These are phyloP conservation scores for Takashimella koratensis DNA, from an alignment of 1,284 basidiomycete species.

Conservation along the genomic window DNA sequence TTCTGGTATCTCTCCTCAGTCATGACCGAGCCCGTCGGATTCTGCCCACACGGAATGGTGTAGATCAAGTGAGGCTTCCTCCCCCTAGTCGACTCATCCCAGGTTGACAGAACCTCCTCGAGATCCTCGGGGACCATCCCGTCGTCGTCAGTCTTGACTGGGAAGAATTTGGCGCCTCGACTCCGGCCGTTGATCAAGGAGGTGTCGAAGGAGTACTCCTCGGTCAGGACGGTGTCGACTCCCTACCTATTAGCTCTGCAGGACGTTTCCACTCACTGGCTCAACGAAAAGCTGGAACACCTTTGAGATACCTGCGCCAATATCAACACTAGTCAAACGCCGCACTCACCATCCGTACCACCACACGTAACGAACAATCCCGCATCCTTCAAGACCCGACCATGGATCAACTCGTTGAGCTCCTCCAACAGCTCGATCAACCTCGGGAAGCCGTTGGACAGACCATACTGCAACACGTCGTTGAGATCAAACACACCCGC, in stretches of 20 bases:
- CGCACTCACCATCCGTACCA: neutral
- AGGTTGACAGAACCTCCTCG: conserved; percentile 48
- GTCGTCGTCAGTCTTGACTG: conserved; percentile 51
- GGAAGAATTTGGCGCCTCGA: conserved; percentile 52
- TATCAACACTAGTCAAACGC: neutral
- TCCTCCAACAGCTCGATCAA: conserved; percentile 45
- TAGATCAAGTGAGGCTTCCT: conserved; percentile 52
- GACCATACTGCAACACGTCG: conserved; percentile 50
- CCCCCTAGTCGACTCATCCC: conserved; percentile 48
- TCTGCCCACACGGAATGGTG: conserved; percentile 53
- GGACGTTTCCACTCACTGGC: conserved; percentile 8
- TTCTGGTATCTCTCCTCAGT: conserved; percentile 48
- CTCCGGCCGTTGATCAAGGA: conserved; percentile 50
- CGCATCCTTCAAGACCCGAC: neutral
- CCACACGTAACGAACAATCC: neutral
- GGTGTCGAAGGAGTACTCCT: conserved; percentile 53
- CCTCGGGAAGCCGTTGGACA: conserved; percentile 48
- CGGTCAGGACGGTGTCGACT: conserved; percentile 46
- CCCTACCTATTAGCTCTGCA: neutral
- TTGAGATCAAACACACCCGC: conserved; percentile 47
- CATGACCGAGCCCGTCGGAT: conserved; percentile 53
- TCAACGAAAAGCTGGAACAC: conserved; percentile 51
- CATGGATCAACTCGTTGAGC: conserved; percentile 49
- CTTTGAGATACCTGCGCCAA: conserved; percentile 41
- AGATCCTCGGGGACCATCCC: conserved; percentile 53